Conservation (phyloP, 2,329 filamentous ascomycete genomes). For the Capronia americana region DNA sequence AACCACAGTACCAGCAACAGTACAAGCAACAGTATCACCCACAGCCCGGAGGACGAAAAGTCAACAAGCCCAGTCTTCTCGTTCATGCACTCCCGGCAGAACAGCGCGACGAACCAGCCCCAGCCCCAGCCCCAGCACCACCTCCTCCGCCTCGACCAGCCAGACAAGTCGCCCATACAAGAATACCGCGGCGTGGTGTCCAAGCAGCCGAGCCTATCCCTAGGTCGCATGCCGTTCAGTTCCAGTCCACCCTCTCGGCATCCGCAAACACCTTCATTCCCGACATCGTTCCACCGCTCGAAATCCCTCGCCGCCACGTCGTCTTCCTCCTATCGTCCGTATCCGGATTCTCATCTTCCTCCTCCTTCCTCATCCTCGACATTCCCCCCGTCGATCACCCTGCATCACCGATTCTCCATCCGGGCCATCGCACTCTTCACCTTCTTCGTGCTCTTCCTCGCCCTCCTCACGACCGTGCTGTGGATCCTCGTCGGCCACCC, state of each 20-base stretch:
- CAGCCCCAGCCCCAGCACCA: not conserved
- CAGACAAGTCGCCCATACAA: not conserved
- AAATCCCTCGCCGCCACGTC: not conserved
- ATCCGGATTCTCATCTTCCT: not conserved
- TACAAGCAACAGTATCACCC: not conserved
- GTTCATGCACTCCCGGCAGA: slow-evolving; percentile 25
- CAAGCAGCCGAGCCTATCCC: slow-evolving; percentile 16
- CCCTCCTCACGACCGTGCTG: slow-evolving; percentile 29
- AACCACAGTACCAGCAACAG: not conserved
- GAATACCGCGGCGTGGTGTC: slow-evolving; percentile 2
- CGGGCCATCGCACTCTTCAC: slow-evolving; percentile 24
- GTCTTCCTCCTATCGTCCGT: not conserved
- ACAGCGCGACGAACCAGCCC: slow-evolving; percentile 16
- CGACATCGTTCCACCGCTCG: not conserved
- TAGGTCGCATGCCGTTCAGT: slow-evolving; percentile 30
- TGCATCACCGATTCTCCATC: slow-evolving; percentile 36
- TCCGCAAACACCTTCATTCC: slow-evolving; percentile 2
- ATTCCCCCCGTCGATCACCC: slow-evolving; percentile 16
- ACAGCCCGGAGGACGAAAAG: slow-evolving; percentile 10
- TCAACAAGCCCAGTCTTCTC: slow-evolving; percentile 30
- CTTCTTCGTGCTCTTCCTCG: slow-evolving; percentile 25
- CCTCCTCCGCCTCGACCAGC: slow-evolving; percentile 1
- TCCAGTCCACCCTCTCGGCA: slow-evolving; percentile 13
- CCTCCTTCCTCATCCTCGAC: too few relatives aligned
- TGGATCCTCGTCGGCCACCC: slow-evolving; percentile 41